A percentile compares a stretch with the other conserved stretches of the same genome.
Evolutionary conservation across 345 rosid genomes (phyloP).

Genomic region (Rhizophora apiculata): DNA sequence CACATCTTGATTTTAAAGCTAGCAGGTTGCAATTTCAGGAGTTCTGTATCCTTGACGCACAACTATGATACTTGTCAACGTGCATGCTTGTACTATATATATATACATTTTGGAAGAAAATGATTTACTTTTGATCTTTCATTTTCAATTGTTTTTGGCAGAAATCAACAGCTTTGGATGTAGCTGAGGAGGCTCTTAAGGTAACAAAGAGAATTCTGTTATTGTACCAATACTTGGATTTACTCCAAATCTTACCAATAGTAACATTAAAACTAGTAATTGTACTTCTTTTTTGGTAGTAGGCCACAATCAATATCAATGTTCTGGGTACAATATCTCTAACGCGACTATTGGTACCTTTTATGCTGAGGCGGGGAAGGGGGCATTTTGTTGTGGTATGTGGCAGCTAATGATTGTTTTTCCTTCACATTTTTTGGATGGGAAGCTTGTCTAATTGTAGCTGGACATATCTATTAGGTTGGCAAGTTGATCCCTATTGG

Average conservation of each 20-base stretch:
- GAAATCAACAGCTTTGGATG: conserved; percentile 80
- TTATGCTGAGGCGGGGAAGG: conserved; percentile 71
- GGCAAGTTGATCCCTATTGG: too few species aligned
- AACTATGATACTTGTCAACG: background rate
- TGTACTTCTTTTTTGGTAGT: conserved; percentile 19
- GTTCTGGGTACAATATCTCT: conserved; percentile 87
- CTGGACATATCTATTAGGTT: too few species aligned
- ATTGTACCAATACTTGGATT: conserved; percentile 3
- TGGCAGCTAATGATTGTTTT: conserved; percentile 15
- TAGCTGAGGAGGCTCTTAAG: conserved; percentile 70
- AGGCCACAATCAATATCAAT: conserved; percentile 82
- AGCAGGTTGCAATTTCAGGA: too few species aligned
- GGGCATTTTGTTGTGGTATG: conserved; percentile 98
- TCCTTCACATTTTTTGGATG: background rate
- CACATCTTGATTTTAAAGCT: too few species aligned
- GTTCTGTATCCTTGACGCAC: background rate
- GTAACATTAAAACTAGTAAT: conserved; percentile 3
- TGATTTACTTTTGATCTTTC: background rate
- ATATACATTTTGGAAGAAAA: background rate
- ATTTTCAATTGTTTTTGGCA: conserved; percentile 28
- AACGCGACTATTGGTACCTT: conserved; percentile 71
- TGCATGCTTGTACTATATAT: background rate
- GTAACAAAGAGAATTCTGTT: conserved; percentile 28
- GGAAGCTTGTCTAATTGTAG: background rate
- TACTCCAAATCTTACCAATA: background rate